Conservation (phyloP, 768 basidiomycete species). For the Ramaria sp. region DNA sequence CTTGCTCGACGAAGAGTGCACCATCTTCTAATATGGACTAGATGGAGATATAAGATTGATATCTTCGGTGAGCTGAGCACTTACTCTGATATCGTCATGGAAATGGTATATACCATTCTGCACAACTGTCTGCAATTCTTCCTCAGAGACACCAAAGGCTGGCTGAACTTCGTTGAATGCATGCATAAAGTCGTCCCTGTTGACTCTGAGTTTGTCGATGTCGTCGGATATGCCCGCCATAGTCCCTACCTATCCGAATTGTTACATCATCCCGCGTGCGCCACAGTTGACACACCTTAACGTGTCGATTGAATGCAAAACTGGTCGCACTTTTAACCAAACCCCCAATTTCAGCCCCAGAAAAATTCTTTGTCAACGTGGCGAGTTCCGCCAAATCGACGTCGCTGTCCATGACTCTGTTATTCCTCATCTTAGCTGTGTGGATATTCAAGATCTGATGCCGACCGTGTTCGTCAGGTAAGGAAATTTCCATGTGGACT, state of each 20-base stretch:
- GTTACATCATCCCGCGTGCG: neutral
- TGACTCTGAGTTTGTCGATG: slow-evolving; percentile 86
- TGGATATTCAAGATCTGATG: slow-evolving; percentile 93
- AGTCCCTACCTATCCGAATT: slow-evolving; percentile 60
- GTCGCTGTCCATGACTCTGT: slow-evolving; percentile 79
- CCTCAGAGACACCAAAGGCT: slow-evolving; percentile 95
- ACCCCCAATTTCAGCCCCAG: slow-evolving; percentile 92
- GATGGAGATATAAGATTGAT: neutral
- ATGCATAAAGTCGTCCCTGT: slow-evolving; percentile 74
- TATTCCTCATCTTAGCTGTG: slow-evolving; percentile 86
- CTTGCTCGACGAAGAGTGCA: slow-evolving; percentile 85
- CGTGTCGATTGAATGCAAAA: slow-evolving; percentile 96
- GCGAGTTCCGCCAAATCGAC: slow-evolving; percentile 82
- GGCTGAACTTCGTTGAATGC: slow-evolving; percentile 93
- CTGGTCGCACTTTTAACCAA: slow-evolving; percentile 96
- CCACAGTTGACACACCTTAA: slow-evolving; percentile 45
- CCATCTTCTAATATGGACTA: slow-evolving; percentile 85
- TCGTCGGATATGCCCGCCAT: slow-evolving; percentile 96
- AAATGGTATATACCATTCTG: slow-evolving; percentile 96
- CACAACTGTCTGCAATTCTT: slow-evolving; percentile 85
- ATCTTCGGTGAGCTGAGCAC: slow-evolving; percentile 18
- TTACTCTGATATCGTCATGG: slow-evolving; percentile 62
- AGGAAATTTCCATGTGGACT: slow-evolving; percentile 98
- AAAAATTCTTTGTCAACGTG: slow-evolving; percentile 86
- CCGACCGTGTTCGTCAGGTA: slow-evolving; percentile 90